Conservation (phyloP, 208 protist genomes). For the Wallacemonas sp. region DNA sequence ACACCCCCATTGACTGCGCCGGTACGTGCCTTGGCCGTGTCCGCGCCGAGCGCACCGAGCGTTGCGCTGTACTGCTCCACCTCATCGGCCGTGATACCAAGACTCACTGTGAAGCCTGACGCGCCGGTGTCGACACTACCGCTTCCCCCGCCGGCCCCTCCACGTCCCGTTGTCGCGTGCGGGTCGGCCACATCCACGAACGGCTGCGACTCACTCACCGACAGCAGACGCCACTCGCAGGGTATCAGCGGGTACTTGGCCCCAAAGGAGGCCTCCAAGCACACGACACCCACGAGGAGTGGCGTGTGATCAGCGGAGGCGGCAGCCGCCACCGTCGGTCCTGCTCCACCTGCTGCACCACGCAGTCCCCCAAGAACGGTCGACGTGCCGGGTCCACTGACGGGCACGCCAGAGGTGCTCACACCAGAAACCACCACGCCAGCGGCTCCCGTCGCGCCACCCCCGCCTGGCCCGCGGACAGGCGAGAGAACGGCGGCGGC, state of each 20-base stretch:
- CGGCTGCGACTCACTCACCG: not conserved
- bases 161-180: not conserved
- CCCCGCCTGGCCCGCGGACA: not conserved
- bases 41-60: not conserved
- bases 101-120: not conserved
- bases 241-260: conserved; percentile 39
- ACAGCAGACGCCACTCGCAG: conserved; percentile 38
- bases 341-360: not conserved
- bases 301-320: not conserved
- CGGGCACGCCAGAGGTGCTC: too few relatives aligned
- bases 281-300: conserved; percentile 19
- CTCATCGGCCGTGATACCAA: not conserved
- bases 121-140: not conserved
- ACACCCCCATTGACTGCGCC: not conserved
- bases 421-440: not conserved
- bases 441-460: not conserved
- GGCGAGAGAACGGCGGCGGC: not conserved
- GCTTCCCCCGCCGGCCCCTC: not conserved
- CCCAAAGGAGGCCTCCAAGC: conserved; percentile 36
- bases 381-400: too few relatives aligned
- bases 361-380: not conserved
- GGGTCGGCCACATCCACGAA: not conserved
- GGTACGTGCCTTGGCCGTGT: not conserved
- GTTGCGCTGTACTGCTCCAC: not conserved
- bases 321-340: not conserved